Conservation (phyloP, 1,139 yeast species). For the Lodderomyces beijingensis region DNA sequence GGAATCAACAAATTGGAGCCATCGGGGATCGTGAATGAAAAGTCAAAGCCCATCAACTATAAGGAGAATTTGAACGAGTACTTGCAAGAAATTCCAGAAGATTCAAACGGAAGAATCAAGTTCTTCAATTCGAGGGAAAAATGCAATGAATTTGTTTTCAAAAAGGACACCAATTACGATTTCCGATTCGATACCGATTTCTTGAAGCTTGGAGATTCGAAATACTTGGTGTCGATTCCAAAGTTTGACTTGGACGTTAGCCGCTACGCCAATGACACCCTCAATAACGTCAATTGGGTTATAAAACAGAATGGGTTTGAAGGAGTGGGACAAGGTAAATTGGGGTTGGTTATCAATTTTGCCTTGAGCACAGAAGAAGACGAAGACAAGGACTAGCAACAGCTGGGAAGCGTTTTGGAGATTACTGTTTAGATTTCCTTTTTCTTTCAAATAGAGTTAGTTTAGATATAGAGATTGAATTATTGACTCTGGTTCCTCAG, state of each 20-base stretch:
- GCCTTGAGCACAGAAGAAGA: constrained; percentile 31
- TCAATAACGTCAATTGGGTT: constrained; percentile 44
- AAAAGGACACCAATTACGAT: constrained; percentile 20
- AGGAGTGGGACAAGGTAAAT: constrained; percentile 32
- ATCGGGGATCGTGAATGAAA: constrained; percentile 5
- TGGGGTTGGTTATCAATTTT: constrained; percentile 40
- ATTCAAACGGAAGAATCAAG: constrained; percentile 29
- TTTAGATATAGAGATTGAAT: no score
- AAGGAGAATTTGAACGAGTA: constrained; percentile 16
- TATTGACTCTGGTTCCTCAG: no score
- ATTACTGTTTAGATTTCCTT: no score
- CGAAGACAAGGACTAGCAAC: not conserved
- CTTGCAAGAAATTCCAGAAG: constrained; percentile 24
- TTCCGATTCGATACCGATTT: constrained; percentile 39
- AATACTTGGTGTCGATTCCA: constrained; percentile 40
- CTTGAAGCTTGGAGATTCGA: constrained; percentile 38
- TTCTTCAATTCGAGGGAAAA: constrained; percentile 28
- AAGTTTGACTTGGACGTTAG: constrained; percentile 41
- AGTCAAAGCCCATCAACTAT: constrained; percentile 8
- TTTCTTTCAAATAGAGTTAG: no score
- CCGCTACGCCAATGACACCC: constrained; percentile 37
- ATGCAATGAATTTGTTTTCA: constrained; percentile 30
- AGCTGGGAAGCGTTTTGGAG: no score
- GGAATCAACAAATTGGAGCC: constrained; percentile 10
- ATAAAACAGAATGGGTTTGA: constrained; percentile 37